Evolutionary conservation across 768 basidiomycete genomes (phyloP).

Genomic region (Cantharellus anzutake): DNA sequence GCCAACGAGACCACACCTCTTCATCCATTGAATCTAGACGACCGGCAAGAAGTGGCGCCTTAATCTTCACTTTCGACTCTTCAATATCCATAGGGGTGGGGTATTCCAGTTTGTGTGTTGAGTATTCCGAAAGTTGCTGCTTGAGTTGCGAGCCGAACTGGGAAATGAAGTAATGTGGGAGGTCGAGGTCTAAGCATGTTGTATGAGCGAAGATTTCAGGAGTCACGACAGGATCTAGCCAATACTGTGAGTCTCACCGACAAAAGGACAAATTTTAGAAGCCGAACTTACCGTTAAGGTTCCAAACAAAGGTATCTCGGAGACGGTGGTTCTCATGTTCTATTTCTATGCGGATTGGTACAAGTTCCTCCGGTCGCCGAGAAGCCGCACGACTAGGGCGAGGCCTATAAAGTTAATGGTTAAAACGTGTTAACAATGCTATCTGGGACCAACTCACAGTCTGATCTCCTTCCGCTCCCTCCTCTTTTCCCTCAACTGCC

Average conservation of each 20-base stretch:
- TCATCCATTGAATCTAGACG: slow-evolving; percentile 26
- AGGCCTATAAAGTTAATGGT: slow-evolving; percentile 8
- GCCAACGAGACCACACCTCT: slow-evolving; percentile 58
- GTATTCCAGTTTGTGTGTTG: slow-evolving; percentile 18
- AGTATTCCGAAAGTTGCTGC: slow-evolving; percentile 70
- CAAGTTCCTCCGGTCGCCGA: slow-evolving; percentile 54
- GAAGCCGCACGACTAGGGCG: neutral
- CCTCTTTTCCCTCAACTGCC: slow-evolving; percentile 23
- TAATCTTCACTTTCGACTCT: slow-evolving; percentile 15
- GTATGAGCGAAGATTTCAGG: slow-evolving; percentile 82
- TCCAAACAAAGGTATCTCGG: slow-evolving; percentile 96
- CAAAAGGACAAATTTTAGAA: neutral
- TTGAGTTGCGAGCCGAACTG: slow-evolving; percentile 68
- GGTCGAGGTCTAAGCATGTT: slow-evolving; percentile 75
- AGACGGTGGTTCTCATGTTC: slow-evolving; percentile 89
- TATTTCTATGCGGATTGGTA: slow-evolving; percentile 91
- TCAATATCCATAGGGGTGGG: neutral
- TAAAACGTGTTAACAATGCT: slow-evolving; percentile 5
- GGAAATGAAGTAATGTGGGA: slow-evolving; percentile 42
- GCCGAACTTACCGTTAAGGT: slow-evolving; percentile 57
- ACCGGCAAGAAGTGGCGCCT: slow-evolving; percentile 24
- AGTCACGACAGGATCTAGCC: slow-evolving; percentile 66
- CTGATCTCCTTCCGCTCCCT: slow-evolving; percentile 45
- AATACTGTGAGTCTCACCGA: neutral
- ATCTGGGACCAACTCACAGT: slow-evolving; percentile 36